phyloP scores from a whole-genome alignment of 257 asterid genomes.

The Lycium ferocissimum region DNA sequence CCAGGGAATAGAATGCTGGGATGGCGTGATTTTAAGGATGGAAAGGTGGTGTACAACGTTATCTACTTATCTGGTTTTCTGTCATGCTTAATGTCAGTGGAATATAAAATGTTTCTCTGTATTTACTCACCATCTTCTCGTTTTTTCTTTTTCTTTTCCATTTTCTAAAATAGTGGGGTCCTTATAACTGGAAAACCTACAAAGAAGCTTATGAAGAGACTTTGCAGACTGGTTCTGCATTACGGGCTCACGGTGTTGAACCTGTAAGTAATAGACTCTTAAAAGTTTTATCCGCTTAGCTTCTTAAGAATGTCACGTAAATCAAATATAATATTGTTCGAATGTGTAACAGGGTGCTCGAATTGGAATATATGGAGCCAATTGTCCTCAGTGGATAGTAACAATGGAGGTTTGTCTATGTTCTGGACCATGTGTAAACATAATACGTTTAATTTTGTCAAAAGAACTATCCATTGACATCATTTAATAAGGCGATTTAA shows the following conservation, averaged over 20 bases:
- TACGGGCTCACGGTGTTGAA: conserved; percentile 67
- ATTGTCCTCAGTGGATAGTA: conserved; percentile 98
- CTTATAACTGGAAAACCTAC: conserved; percentile 87
- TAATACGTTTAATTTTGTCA: background rate
- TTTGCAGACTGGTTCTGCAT: conserved; percentile 75
- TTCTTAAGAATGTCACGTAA: background rate
- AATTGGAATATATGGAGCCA: conserved; percentile 85
- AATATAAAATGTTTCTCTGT: background rate
- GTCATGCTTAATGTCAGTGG: background rate
- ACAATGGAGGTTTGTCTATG: conserved; percentile 79
- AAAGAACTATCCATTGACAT: background rate
- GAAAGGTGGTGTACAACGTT: conserved; percentile 51
- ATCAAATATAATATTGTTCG: background rate
- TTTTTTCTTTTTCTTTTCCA: conserved; percentile 2
- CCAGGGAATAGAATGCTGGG: conserved; percentile 88
- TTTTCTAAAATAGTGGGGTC: conserved; percentile 71
- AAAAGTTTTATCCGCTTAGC: background rate
- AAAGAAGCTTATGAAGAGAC: conserved; percentile 72
- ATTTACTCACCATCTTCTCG: background rate
- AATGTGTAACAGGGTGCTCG: conserved; percentile 65
- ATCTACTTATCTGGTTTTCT: background rate
- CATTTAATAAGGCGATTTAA: conserved; percentile 16
- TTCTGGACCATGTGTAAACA: background rate
- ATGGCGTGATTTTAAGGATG: conserved; percentile 68
- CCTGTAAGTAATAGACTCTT: conserved; percentile 62